phyloP scores from a whole-genome alignment of 2,329 filamentous ascomycete species.

The Nigrospora sphaerica region DNA sequence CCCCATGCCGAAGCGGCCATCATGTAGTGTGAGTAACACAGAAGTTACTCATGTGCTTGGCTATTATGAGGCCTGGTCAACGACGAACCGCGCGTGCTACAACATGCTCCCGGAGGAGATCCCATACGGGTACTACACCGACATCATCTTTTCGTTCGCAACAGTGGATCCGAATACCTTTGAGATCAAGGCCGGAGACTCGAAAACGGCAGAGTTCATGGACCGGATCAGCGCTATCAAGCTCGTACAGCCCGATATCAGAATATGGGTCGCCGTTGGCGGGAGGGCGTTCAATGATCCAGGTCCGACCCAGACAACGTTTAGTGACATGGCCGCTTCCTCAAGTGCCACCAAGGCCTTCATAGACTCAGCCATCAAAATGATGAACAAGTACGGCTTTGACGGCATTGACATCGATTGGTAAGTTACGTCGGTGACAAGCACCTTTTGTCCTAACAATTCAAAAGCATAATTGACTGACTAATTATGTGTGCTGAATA shows the following conservation, averaged over 20 bases:
- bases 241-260: not conserved
- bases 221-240: not conserved
- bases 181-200: conserved; percentile 6
- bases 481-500: conserved; percentile 7
- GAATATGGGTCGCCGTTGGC: conserved; percentile 28
- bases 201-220: conserved; percentile 11
- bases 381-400: conserved; percentile 16
- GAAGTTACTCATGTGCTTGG: conserved; percentile 9
- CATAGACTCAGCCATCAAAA: conserved; percentile 10
- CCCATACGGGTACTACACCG: not conserved
- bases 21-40: not conserved
- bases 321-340: conserved; percentile 14
- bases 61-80: conserved; percentile 19
- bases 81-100: not conserved
- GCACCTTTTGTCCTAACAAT: too few relatives aligned
- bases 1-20: conserved; percentile 2
- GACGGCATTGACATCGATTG: conserved; percentile 12
- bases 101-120: not conserved
- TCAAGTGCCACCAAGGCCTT: conserved; percentile 6
- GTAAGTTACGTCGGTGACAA: conserved; percentile 20
- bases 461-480: too few relatives aligned
- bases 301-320: conserved; percentile 15
- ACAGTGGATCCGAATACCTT: conserved; percentile 22
- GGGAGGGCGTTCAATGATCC: conserved; percentile 33
- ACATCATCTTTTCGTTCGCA: conserved; percentile 16